A percentile compares a stretch with the other conserved stretches of the same genome.
These are phyloP conservation scores for Malassezia restricta DNA, from an alignment of 1,284 basidiomycete genomes.

Conservation along the genomic window DNA sequence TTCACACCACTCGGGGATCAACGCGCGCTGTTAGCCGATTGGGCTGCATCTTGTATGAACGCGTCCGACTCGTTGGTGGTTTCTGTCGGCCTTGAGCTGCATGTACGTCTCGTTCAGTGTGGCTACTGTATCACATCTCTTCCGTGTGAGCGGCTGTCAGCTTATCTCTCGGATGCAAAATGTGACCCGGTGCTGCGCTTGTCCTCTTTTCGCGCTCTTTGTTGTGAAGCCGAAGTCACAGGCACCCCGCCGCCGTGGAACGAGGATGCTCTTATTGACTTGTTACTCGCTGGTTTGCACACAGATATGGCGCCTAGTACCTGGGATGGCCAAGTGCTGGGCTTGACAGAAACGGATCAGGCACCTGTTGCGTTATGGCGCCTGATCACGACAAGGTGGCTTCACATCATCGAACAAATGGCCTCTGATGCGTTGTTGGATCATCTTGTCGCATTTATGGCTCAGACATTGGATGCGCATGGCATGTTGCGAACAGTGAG, in stretches of 20 bases:
- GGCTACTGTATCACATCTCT: too few relatives aligned
- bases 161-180: too few relatives aligned
- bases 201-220: not conserved
- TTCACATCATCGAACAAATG: constrained; percentile 17
- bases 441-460: not conserved
- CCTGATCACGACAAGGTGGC: constrained; percentile 22
- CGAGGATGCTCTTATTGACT: not conserved
- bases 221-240: not conserved
- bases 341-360: not conserved
- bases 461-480: not conserved
- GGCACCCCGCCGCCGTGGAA: not conserved
- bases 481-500: not conserved
- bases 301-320: not conserved
- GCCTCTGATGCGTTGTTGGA: constrained; percentile 1
- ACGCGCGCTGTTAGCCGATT: not conserved
- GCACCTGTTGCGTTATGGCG: constrained; percentile 19
- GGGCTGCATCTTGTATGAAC: not conserved
- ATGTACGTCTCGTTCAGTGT: too few relatives aligned
- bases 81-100: too few relatives aligned
- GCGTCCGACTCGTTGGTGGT: not conserved
- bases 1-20: not conserved
- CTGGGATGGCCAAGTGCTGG: constrained; percentile 14
- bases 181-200: too few relatives aligned
- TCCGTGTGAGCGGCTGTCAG: too few relatives aligned
- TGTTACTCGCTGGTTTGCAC: not conserved